A percentile compares a stretch with the other conserved stretches of the same genome.
Evolutionary conservation across 768 basidiomycete species (phyloP).

Genomic region (Rhodocollybia butyracea): DNA sequence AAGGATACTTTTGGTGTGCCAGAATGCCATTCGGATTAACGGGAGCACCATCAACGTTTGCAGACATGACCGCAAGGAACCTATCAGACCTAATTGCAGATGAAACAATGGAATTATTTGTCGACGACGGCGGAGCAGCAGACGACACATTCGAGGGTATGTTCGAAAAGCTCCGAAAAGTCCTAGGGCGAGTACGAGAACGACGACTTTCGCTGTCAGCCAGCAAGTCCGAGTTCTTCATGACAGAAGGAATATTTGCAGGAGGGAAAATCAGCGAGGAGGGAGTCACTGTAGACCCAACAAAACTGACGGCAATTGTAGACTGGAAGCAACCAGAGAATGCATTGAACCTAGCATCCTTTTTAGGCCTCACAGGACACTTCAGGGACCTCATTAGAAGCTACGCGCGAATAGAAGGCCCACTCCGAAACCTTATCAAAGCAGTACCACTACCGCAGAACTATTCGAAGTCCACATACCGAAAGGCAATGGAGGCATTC

Average conservation of each 20-base stretch:
- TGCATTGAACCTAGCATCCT: constrained; percentile 12
- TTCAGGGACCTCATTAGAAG: constrained; percentile 8
- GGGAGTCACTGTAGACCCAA: too few relatives aligned
- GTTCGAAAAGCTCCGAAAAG: constrained; percentile 6
- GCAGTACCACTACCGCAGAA: neutral
- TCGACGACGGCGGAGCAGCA: constrained; percentile 22
- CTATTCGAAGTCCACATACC: neutral
- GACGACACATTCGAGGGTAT: constrained; percentile 21
- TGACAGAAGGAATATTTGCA: constrained; percentile 1
- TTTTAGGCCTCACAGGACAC: constrained; percentile 11
- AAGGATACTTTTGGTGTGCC: constrained; percentile 30
- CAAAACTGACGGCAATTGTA: constrained; percentile 1
- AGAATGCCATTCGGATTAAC: constrained; percentile 18
- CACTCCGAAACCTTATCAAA: constrained; percentile 15
- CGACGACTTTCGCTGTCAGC: constrained; percentile 30
- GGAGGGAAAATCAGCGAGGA: constrained; percentile 2
- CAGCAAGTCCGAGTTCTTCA: constrained; percentile 11
- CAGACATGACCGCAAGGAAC: constrained; percentile 1
- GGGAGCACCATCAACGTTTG: constrained; percentile 19
- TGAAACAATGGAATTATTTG: constrained; percentile 15
- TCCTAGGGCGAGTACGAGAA: neutral
- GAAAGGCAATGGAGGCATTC: too few relatives aligned
- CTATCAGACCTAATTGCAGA: neutral
- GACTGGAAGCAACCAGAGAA: constrained; percentile 8
- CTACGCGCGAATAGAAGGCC: constrained; percentile 11